Base-by-base conservation (phyloP, 1,284 basidiomycete species). In the Quambalaria eucalypti region DNA sequence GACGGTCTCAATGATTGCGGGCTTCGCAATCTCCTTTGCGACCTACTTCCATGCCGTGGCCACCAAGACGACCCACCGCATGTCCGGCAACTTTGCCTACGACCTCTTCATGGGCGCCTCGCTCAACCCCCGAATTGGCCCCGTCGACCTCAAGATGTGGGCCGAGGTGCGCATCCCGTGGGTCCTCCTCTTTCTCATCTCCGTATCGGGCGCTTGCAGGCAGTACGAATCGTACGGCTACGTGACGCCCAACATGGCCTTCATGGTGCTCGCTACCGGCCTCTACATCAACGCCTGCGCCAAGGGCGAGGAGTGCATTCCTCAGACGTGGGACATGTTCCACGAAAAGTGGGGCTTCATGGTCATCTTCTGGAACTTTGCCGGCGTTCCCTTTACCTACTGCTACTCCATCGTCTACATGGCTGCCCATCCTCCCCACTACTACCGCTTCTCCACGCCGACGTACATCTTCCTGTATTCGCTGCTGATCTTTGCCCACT, bases 141-240 rank as follows among this genome's bases (percentile, higher is more conserved):
- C 82, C 31, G 83, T 98, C 66, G 93, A 97, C 78, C 80, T 98
- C 73, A 98, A 98, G 81, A 97, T 99, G 92, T 98, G 92, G 76
- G 90, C 90, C 26, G 93, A 98, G 77, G 93, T 99, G 56, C 84
- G 95, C 51, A 89, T 99, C 66, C 91, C 92, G 6, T 98, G 95
- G 93, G 86, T 95, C 21, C 84, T 97, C 55, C 85, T 95, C 16
- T 96, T 97, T 81, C 85, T 93, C 77, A 82, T 97, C 69, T 83
- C 90, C 7, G 84, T 97, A 42, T 92, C 88, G 36, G 93, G 91
- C 54, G 87, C 85, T 21, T 89, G 89, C 79, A 93, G 95, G 79
- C 95, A 98, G 77, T 95, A 96, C 63, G 67, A 71, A 46, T 80
- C 83, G 42, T 85, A 87, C 66, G 93, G 93, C 39, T 89, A 90